Conservation (phyloP, 257 asterid genomes). For the Capsicum rhomboideum region DNA sequence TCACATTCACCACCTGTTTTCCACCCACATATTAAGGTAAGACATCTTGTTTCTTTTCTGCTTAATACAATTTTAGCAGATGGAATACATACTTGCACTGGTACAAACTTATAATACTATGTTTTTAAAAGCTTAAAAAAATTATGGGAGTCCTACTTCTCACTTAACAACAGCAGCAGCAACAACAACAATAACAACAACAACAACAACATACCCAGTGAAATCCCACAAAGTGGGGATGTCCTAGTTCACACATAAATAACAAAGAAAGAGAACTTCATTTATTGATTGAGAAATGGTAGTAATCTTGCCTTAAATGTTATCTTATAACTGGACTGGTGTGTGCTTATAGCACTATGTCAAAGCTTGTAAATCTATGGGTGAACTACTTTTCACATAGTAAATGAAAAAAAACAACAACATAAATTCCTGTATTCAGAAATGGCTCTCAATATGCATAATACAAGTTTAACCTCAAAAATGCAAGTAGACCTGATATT, state of each 20-base stretch:
- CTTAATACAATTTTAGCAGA: not conserved
- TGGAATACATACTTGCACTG: not conserved
- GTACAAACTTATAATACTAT: not conserved
- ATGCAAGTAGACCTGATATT: not conserved
- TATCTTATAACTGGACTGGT: not conserved
- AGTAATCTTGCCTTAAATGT: not conserved
- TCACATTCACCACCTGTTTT: constrained; percentile 87
- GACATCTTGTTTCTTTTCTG: not conserved
- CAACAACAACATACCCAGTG: no score
- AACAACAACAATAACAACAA: no score
- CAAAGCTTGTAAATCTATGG: not conserved
- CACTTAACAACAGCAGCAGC: no score
- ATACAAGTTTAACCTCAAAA: not conserved
- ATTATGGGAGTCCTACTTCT: not conserved
- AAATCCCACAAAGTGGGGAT: not conserved
- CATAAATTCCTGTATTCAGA: not conserved
- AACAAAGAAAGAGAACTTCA: not conserved
- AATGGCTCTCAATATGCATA: not conserved
- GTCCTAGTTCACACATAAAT: not conserved
- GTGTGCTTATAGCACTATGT: not conserved
- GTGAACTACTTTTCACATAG: not conserved
- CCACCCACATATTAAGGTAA: constrained; percentile 94
- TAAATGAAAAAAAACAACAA: not conserved
- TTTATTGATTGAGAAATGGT: not conserved
- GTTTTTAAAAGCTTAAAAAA: not conserved